Base-by-base conservation (phyloP, 768 basidiomycete species). In the Collybiopsis confluens region DNA sequence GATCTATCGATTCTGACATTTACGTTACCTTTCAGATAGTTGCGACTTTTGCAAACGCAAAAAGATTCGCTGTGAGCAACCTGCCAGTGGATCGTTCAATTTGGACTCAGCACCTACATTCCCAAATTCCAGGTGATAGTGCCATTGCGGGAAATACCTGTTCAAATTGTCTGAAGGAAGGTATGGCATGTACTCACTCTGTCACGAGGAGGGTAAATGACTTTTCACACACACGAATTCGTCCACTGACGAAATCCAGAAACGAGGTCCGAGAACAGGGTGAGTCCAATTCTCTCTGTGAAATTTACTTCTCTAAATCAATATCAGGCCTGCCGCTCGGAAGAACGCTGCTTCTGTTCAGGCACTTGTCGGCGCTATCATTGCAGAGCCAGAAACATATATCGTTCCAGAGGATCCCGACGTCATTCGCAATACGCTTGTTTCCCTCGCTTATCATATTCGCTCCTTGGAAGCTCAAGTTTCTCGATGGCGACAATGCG, bases 221-320 rank as follows among this genome's bases (percentile, higher is more conserved):
- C 48, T 38, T 15, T 5, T 20, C 40, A 20, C 26, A 20, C 8
- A 18, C 3, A 5, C 7, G 33, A 26, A 10, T 37, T 9, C 9
- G 23, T 45, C 15, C 2, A 20, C 55, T 35, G 16, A 21, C 24
- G 10, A 23, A 3, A 28, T 35, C 18, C 24, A 75, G 73, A 75
- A 76, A 64, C 70, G 75, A 43, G 75, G 74, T 26, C 72, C 70
- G 24, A 68, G 67, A 1, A 67, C 68, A 61, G 69, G 70, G 68
- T 70, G 24, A 16, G 65, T 60, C 9, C 30, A 8, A 1, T 10
- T 16, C 20, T 20, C 7, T 28, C 13, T 9, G 27, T 16, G 11
- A 35, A 6, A 24, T 4, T 4, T 8, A 16, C 10, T 24, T 45
- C 4, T 30, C 18, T 37, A 21, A 50, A n/a, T 20, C 27, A 24